A percentile compares a stretch with the other conserved stretches of the same genome.
Evolutionary conservation across 2,329 filamentous ascomycete species (phyloP).

Genomic region (Corynespora cassiicola): DNA sequence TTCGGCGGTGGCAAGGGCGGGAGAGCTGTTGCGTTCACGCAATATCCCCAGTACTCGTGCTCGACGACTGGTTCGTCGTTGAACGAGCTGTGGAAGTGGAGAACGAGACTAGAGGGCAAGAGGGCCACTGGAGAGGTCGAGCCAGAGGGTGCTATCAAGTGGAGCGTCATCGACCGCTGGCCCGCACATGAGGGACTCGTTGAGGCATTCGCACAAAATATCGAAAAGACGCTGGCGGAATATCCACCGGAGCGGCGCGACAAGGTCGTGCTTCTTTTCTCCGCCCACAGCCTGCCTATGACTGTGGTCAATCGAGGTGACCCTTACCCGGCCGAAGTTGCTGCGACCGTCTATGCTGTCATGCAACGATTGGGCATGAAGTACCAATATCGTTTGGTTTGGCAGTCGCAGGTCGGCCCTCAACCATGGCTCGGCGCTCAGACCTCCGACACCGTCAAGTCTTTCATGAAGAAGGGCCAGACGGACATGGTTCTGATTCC

Average conservation of each 20-base stretch:
- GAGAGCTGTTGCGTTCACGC: constrained; percentile 93
- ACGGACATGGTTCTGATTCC: constrained; percentile 91
- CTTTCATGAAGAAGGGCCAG: constrained; percentile 89
- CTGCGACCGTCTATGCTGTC: constrained; percentile 94
- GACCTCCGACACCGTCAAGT: constrained; percentile 84
- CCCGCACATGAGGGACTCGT: constrained; percentile 89
- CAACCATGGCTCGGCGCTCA: constrained; percentile 95
- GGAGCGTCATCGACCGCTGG: constrained; percentile 99
- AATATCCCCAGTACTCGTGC: constrained; percentile 98
- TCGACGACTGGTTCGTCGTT: constrained; percentile 95
- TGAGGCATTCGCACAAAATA: constrained; percentile 90
- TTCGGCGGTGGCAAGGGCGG: constrained; percentile 91
- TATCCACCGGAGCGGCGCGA: constrained; percentile 84
- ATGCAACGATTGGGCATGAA: constrained; percentile 88
- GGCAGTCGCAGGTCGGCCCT: constrained; percentile 98
- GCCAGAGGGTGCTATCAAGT: constrained; percentile 76
- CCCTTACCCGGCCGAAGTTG: constrained; percentile 93
- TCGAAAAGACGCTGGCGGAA: constrained; percentile 81
- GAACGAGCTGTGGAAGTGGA: constrained; percentile 98
- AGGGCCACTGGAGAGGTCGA: constrained; percentile 59
- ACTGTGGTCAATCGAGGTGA: constrained; percentile 96
- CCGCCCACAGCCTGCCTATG: constrained; percentile 96
- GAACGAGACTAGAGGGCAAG: constrained; percentile 84
- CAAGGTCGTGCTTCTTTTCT: constrained; percentile 87
- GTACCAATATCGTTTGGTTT: constrained; percentile 92